Evolutionary conservation across 2,329 filamentous ascomycete genomes (phyloP), one percentile per base, ranked within the genome.

Genomic region (Botrytis porri): DNA sequence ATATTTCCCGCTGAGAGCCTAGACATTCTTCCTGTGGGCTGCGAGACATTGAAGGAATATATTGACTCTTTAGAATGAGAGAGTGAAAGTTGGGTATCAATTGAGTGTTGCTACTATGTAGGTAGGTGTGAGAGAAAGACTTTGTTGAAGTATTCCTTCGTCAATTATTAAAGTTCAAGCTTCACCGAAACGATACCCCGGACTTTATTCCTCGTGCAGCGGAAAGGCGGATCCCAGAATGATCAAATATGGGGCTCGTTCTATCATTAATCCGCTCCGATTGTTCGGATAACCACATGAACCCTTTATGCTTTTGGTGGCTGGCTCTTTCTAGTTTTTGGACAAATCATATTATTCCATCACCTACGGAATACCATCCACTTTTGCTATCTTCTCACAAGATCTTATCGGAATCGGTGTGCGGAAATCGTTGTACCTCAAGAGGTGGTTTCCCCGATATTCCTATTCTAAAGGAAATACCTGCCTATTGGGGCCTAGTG

Each of bases 351-450:
- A n/a, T 29, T n/a, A 63, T 20, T 51, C n/a, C 29, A 66, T 66
- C 43, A 6, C 63, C 18, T 29, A 20, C 25, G 10, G 25, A 4
- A n/a, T 4, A 20, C n/a, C 45, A 54, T 35, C 45, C 64, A 66
- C 39, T 29, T 22, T 51, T 67, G 5, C 18, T 29, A 54, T 54
- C 35, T 62, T 29, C 64, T 66, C 45, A 39, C 35, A 25, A 67
- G 35, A 67, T 41, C 64, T 54, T 67, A 54, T 66, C 64, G 64
- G 32, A 66, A 66, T 66, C 25, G 45, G 45, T 54, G 41, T 51
- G 54, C 64, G 64, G 45, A 39, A 39, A 39, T 54, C 45, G 16
- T 39, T 18, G 32, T 20, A 39, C 1, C 4, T 10, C 18, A 29
- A 20, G 22, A 62, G 29, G 4, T 20, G 16, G 29, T 35, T 59